Base-by-base conservation (phyloP, 2,329 filamentous ascomycete genomes). In the Lachnellula cervina region DNA sequence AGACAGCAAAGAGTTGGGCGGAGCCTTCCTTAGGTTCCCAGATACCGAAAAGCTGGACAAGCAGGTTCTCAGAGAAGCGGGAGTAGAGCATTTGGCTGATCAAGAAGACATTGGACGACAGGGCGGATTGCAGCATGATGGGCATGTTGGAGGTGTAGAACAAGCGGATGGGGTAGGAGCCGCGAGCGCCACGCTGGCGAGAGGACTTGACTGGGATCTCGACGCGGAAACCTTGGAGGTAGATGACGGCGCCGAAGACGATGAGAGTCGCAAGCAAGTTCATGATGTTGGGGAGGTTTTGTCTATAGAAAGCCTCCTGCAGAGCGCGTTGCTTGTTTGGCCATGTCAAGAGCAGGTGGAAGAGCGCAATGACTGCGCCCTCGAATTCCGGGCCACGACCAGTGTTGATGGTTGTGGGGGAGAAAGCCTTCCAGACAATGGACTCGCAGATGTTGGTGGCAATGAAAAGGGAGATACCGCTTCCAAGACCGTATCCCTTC, bases 71-170 rank as follows among this genome's bases (percentile, higher is more conserved):
- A 47, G 91, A 94, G 82, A 99, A 97, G 75, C 93, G 92, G 61
- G 90, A 96, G 86, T 96, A 97, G 65, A 99, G 86, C 92, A 97
- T 97, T 82, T 99, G 94, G 73, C 89, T 94, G 79, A 99, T 91
- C 63, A 99, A 81, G 86, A 99, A 99, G 77, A 99, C 85, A 82
- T 99, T 99, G 82, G 93, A 97, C 65, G 90, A 96, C 66, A 99
- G 85, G 67, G 94, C 94, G 48, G 93, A 97, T 81, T 99, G 95
- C 74, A 99, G 83, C 94, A 99, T 99, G 78, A 99, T 99, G 72
- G 94, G 94, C 95, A 99, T 99, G 88, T 99, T 99, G 74, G 92
- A 97, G 72, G 94, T 99, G 81, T 99, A 99, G 86, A 99, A 99
- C 58, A 99, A 89, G 71, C 95, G 93, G 74, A 99, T 86, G 69